Evolutionary conservation across 2,329 filamentous ascomycete genomes (phyloP).

Genomic region (Aotearoamyces nothofagi): DNA sequence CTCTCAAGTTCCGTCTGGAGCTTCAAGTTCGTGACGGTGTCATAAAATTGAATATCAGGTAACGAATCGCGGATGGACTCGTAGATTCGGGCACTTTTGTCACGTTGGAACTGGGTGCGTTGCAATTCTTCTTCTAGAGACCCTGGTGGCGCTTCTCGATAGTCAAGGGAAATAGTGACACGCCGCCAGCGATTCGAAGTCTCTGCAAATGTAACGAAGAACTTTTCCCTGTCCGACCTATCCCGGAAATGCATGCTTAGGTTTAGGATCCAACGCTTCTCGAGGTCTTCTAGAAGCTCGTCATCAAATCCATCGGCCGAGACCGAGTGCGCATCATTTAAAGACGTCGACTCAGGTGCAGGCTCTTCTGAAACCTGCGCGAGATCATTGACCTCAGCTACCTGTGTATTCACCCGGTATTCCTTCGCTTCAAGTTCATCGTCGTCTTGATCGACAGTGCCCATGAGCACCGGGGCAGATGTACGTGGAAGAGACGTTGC

Average conservation of each 20-base stretch:
- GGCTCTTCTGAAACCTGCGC: constrained; percentile 14
- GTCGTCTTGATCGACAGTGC: constrained; percentile 11
- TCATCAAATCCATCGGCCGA: constrained; percentile 32
- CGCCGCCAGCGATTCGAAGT: constrained; percentile 65
- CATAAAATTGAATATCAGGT: constrained; percentile 87
- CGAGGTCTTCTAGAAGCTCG: constrained; percentile 65
- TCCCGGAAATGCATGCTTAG: constrained; percentile 97
- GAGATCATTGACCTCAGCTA: constrained; percentile 11
- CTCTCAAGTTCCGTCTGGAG: constrained; percentile 77
- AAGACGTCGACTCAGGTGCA: constrained; percentile 2
- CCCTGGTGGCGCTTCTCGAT: constrained; percentile 61
- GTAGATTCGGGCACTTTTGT: constrained; percentile 88
- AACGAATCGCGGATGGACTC: constrained; percentile 87
- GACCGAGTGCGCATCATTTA: constrained; percentile 14
- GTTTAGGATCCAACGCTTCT: constrained; percentile 87
- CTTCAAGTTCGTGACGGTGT: constrained; percentile 91
- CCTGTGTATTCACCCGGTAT: constrained; percentile 4
- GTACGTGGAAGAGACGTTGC: constrained; percentile 9
- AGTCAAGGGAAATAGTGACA: constrained; percentile 89
- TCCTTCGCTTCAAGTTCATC: constrained; percentile 7
- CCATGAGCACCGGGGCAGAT: constrained; percentile 17
- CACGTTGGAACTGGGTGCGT: constrained; percentile 65
- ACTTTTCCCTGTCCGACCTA: constrained; percentile 85
- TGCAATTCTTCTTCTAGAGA: constrained; percentile 78
- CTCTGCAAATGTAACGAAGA: constrained; percentile 91